These are phyloP conservation scores for Pythium phragmitis DNA, from an alignment of 352 stramenopile genomes.

Conservation along the genomic window DNA sequence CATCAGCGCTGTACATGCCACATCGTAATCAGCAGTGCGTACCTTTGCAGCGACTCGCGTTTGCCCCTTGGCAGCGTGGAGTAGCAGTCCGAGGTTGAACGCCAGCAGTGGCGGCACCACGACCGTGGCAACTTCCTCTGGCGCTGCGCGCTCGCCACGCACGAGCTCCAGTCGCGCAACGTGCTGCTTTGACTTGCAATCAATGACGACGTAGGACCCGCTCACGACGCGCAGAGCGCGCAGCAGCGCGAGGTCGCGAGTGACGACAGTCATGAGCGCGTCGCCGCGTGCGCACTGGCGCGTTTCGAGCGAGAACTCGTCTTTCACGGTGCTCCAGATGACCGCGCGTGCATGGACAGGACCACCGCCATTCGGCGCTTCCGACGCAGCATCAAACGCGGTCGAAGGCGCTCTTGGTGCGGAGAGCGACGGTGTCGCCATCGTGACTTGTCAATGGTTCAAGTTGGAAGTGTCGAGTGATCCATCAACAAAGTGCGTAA, in stretches of 20 bases:
- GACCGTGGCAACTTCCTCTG: conserved; percentile 15
- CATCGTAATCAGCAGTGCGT: background rate
- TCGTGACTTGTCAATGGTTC: conserved; percentile 1
- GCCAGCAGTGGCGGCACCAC: conserved; percentile 68
- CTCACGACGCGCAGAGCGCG: conserved; percentile 21
- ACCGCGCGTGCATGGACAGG: conserved; percentile 15
- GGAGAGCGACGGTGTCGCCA: background rate
- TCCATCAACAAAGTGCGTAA: conserved; percentile 22
- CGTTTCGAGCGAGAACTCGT: background rate
- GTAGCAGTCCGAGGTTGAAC: conserved; percentile 67
- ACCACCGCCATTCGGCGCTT: background rate
- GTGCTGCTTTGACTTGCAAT: conserved; percentile 2
- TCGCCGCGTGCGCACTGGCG: background rate
- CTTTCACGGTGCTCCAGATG: conserved; percentile 17
- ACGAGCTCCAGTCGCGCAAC: conserved; percentile 19
- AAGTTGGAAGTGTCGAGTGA: conserved; percentile 12
- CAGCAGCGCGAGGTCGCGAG: conserved; percentile 20
- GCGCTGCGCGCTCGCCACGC: background rate
- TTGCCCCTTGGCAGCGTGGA: conserved; percentile 33
- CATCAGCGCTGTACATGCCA: background rate
- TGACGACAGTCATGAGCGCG: conserved; percentile 17
- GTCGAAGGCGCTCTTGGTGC: conserved; percentile 1
- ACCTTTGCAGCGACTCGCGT: conserved; percentile 34
- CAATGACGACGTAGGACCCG: conserved; percentile 24
- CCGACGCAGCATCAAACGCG: background rate